Evolutionary conservation across 2,329 filamentous ascomycete species (phyloP), one percentile per base, ranked within the genome.

Genomic region (Cordyceps fumosorosea): DNA sequence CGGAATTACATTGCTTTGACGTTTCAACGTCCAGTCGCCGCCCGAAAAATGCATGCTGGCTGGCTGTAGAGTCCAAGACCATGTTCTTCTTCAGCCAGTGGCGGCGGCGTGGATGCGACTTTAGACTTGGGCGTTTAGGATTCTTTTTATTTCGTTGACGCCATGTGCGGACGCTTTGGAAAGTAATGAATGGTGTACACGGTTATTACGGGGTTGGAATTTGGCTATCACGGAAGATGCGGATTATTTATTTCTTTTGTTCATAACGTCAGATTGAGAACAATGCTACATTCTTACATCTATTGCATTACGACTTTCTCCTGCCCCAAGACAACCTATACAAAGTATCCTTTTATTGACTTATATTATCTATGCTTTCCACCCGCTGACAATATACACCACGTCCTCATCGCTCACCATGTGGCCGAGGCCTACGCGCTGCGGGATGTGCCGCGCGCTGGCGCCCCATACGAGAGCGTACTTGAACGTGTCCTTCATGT

Each of bases 391-490:
- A 71, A 89, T 88, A 69, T 86, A 87, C 56, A 88, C 85, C 20
- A 88, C 85, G 70, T 88, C 86, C 73, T 88, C 85, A 66, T 89
- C 86, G 2, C 81, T 77, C 51, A 99, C 93, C 14, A 85, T 70
- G 80, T 99, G 95, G 7, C 85, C 81, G 70, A 99, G 75, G 1
- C 95, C 96, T 44, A 97, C 93, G 65, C 95, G 82, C 80, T 99
- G 95, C 42, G 96, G 95, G 42, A 98, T 82, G 80, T 99, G 96
- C 70, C 91, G 87, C 42, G 95, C 95, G 75, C 93, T 98, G 20
- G 93, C 93, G 5, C 95, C 95, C 96, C 96, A 99, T 0, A 99
- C 95, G 67, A 98, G 78, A 3, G 95, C 96, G 78, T 98, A 97
- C 81, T 98, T 99, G 83, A 98, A 99, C 5, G 92, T 96, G 66